Evolutionary conservation across 176 grass and related monocot species (phyloP), one percentile per base, ranked within the genome.

Genomic region (Oryza meridionalis): DNA sequence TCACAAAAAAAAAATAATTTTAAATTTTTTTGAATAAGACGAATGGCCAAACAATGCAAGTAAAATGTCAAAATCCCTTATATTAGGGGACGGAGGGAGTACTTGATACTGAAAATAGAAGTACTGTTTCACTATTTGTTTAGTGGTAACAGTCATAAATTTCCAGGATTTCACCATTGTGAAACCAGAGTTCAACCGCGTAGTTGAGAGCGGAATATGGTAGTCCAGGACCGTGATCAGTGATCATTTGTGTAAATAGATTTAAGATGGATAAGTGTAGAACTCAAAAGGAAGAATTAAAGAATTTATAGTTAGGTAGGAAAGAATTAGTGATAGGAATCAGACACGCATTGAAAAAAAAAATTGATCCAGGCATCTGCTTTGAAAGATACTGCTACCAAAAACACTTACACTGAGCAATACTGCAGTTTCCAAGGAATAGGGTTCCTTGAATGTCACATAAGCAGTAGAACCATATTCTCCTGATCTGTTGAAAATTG

Each of bases 351-450:
- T 0, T 32, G 5, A 27, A 67, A 67, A n/a, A 24, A 63, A 89
- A 84, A 71, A 49, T 46, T 31, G 50, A 7, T 49, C 15, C 47
- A 24, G 45, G 78, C 15, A 77, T 70, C 59, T 55, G 61, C 32
- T 49, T 22, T 5, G 15, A 65, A 88, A 74, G 69, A 49, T 37
- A 69, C 14, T 81, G 21, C 61, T 70, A 51, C 2, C 8, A 59
- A 69, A 84, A 84, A 25, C 67, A 79, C 91, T 94, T 92, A 96
- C 96, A 90, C 86, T 94, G 7, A 99, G 78, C 67, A 99, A 90
- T 46, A 92, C 96, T 65, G 96, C 96, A 92, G 96, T 99, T 86
- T 99, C 88, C 86, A 99, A 90, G 50, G 96, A 82, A 91, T 94
- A 85, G 16, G 88, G 83, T 67, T 96, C 93, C 85, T 86, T 95